A percentile compares a stretch with the other conserved stretches of the same genome.
Evolutionary conservation across 768 basidiomycete genomes (phyloP).

Genomic region (Kwoniella newhampshirensis): DNA sequence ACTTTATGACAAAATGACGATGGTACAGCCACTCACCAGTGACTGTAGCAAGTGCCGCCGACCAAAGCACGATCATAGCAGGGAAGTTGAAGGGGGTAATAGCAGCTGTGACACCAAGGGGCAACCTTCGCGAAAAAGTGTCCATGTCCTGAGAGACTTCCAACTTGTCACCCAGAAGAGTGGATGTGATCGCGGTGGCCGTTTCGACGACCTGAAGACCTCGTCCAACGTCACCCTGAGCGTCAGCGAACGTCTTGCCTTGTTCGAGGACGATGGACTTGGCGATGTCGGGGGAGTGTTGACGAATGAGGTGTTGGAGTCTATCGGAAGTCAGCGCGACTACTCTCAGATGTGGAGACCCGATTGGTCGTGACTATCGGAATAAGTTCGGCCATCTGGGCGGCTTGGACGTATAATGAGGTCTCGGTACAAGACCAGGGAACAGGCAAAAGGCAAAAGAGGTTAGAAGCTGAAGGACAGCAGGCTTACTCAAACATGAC

Average conservation of each 20-base stretch:
- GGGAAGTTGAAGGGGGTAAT: conserved; percentile 62
- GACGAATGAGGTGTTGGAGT: conserved; percentile 79
- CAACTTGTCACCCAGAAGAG: conserved; percentile 83
- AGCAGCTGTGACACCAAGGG: conserved; percentile 77
- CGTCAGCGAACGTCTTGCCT: conserved; percentile 91
- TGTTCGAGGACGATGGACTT: conserved; percentile 89
- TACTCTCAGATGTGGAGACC: too few species aligned
- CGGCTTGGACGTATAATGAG: too few species aligned
- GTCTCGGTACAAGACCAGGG: too few species aligned
- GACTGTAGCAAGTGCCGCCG: conserved; percentile 59
- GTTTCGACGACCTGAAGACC: conserved; percentile 69
- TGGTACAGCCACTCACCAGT: conserved; percentile 43
- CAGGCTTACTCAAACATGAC: conserved; percentile 80
- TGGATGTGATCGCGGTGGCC: conserved; percentile 76
- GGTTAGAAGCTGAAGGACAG: background rate
- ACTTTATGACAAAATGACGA: too few species aligned
- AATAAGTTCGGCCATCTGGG: too few species aligned
- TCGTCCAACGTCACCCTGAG: conserved; percentile 89
- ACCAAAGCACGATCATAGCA: conserved; percentile 81
- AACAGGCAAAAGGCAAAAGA: background rate
- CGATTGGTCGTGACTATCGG: too few species aligned
- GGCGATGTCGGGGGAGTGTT: conserved; percentile 82
- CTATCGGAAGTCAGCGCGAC: too few species aligned
- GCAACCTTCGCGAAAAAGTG: conserved; percentile 77
- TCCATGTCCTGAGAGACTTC: conserved; percentile 95